These are phyloP conservation scores for Fusarium denticulatum DNA, from an alignment of 2,329 filamentous ascomycete genomes.

Conservation along the genomic window DNA sequence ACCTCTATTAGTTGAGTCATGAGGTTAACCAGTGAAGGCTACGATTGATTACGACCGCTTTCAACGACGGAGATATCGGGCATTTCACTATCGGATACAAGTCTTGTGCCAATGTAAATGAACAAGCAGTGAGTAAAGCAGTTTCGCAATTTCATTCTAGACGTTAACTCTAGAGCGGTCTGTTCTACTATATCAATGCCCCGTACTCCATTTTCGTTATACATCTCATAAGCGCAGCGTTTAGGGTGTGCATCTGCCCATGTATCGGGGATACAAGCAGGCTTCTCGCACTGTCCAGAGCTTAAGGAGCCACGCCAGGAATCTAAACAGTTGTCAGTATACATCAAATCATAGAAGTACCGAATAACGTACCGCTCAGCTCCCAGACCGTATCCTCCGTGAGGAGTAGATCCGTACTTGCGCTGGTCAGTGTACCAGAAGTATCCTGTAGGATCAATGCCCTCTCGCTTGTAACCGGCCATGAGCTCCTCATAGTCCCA, in stretches of 20 bases:
- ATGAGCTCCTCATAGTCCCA: constrained; percentile 89
- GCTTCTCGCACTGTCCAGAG: constrained; percentile 72
- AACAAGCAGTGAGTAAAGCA: constrained; percentile 19
- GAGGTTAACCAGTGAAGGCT: not conserved
- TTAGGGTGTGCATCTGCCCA: constrained; percentile 81
- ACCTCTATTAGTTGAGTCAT: constrained; percentile 10
- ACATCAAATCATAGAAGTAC: not conserved
- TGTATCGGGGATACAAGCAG: constrained; percentile 83
- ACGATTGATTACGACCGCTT: constrained; percentile 5
- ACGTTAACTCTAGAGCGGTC: constrained; percentile 17
- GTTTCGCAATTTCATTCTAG: constrained; percentile 23
- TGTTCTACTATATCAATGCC: constrained; percentile 21
- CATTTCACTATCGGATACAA: not conserved
- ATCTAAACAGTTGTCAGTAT: constrained; percentile 29
- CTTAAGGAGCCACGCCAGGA: constrained; percentile 72
- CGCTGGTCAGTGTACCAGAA: constrained; percentile 99
- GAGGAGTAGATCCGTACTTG: constrained; percentile 90
- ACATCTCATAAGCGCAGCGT: constrained; percentile 13
- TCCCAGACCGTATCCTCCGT: constrained; percentile 93
- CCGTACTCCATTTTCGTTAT: constrained; percentile 30
- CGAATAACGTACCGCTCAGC: constrained; percentile 70
- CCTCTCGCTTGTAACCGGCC: constrained; percentile 86
- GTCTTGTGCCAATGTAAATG: not conserved
- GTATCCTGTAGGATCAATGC: constrained; percentile 85
- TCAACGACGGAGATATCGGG: constrained; percentile 14